Percentiles rank a stretch among this genome's conserved stretches.
Conservation (phyloP, 169 alveolate species). For the Haemoproteus tartakovskyi region DNA sequence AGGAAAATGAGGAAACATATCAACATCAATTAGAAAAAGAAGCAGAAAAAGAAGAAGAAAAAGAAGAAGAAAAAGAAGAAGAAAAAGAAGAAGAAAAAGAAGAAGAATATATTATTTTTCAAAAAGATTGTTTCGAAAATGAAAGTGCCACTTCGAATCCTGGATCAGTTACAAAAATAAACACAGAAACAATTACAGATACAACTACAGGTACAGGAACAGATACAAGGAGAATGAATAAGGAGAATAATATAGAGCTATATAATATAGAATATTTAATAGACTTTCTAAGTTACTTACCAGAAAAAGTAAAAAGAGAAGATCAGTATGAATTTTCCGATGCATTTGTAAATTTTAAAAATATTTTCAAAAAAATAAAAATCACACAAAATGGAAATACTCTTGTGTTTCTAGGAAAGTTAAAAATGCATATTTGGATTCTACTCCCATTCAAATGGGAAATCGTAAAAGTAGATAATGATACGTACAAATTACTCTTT, state of each 20-base stretch:
- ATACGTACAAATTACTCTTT: conserved; percentile 19
- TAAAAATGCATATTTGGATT: conserved; percentile 49
- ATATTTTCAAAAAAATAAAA: neutral
- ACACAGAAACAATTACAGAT: neutral
- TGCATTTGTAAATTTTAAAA: conserved; percentile 3
- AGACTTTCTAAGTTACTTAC: conserved; percentile 26
- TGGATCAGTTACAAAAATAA: no score
- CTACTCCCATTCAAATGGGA: conserved; percentile 31
- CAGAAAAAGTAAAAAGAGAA: conserved; percentile 5
- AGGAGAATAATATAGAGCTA: neutral
- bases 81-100: no score
- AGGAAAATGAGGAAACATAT: neutral
- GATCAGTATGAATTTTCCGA: conserved; percentile 15
- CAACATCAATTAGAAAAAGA: no score
- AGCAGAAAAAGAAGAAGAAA: neutral
- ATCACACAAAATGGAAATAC: conserved; percentile 10
- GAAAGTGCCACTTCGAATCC: no score
- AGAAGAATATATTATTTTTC: no score
- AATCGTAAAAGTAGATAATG: conserved; percentile 8
- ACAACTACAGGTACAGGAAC: neutral
- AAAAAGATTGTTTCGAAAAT: no score
- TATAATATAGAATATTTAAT: conserved; percentile 20
- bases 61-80: no score
- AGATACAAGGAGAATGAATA: no score
- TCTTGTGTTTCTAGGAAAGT: conserved; percentile 42